Evolutionary conservation across 768 basidiomycete species (phyloP).

Genomic region (Tricholomella constricta): DNA sequence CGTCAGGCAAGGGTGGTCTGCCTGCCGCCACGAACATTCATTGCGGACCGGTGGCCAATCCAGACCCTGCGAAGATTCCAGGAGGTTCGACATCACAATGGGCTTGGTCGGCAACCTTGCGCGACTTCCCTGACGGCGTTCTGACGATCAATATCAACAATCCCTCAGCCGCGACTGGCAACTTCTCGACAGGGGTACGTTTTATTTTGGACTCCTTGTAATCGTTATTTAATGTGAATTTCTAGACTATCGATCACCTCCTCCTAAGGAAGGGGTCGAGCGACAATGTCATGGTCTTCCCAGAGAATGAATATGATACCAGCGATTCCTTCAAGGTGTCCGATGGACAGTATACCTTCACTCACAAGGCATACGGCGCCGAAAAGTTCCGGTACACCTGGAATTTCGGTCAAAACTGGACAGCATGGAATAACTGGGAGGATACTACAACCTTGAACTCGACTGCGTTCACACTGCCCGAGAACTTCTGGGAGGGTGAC

Average conservation of each 20-base stretch:
- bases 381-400: slow-evolving; percentile 86
- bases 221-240: slow-evolving; percentile 11
- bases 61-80: slow-evolving; percentile 50
- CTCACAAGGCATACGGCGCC: slow-evolving; percentile 83
- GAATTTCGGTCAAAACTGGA: slow-evolving; percentile 87
- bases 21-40: slow-evolving; percentile 54
- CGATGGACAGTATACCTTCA: slow-evolving; percentile 70
- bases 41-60: slow-evolving; percentile 53
- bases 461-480: slow-evolving; percentile 50
- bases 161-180: slow-evolving; percentile 44
- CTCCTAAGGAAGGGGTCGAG: slow-evolving; percentile 77
- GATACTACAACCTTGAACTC: slow-evolving; percentile 64
- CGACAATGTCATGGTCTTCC: slow-evolving; percentile 86
- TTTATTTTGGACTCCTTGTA: slow-evolving; percentile 3
- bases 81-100: slow-evolving; percentile 62
- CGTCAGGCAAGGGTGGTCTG: slow-evolving; percentile 58
- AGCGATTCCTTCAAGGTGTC: slow-evolving; percentile 54
- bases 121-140: slow-evolving; percentile 80
- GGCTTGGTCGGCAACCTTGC: slow-evolving; percentile 75
- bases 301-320: slow-evolving; percentile 74
- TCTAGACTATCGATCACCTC: slow-evolving; percentile 70
- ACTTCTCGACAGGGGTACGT: slow-evolving; percentile 58
- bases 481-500: slow-evolving; percentile 75
- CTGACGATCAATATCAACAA: slow-evolving; percentile 70
- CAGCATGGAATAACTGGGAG: slow-evolving; percentile 80